phyloP scores from a whole-genome alignment of 306 rosid genomes.

The Corylus avellana region DNA sequence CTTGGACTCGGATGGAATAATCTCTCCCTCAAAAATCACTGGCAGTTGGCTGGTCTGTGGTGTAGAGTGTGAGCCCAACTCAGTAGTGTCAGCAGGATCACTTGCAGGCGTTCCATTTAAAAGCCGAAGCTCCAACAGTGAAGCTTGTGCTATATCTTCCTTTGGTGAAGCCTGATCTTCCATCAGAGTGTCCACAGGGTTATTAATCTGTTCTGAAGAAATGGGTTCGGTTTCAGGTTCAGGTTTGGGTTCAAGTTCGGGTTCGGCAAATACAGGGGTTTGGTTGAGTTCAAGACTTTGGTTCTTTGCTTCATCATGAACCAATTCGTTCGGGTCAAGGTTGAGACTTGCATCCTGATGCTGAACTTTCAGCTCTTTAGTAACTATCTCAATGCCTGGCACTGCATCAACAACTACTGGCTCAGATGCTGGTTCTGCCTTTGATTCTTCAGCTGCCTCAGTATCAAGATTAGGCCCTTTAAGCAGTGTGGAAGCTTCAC shows the following conservation, averaged over 20 bases:
- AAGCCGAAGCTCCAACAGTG: slow-evolving; percentile 9
- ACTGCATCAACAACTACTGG: slow-evolving; percentile 20
- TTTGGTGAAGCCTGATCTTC: slow-evolving; percentile 32
- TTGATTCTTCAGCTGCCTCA: slow-evolving; percentile 24
- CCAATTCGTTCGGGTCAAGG: slow-evolving; percentile 32
- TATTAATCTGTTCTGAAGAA: slow-evolving; percentile 22
- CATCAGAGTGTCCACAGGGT: slow-evolving; percentile 23
- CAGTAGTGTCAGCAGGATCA: neutral
- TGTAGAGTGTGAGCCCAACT: slow-evolving; percentile 2
- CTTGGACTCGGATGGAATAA: slow-evolving; percentile 19
- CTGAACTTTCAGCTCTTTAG: slow-evolving; percentile 28
- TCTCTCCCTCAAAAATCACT: slow-evolving; percentile 12
- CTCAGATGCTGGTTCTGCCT: slow-evolving; percentile 33
- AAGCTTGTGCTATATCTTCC: slow-evolving; percentile 22
- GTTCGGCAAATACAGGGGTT: no score
- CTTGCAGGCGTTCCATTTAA: slow-evolving; percentile 12
- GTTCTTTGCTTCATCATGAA: slow-evolving; percentile 4
- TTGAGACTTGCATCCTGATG: slow-evolving; percentile 22
- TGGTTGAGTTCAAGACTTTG: no score
- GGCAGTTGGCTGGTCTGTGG: neutral
- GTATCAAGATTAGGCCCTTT: slow-evolving; percentile 35
- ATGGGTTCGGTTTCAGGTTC: slow-evolving; percentile 31
- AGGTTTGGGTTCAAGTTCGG: slow-evolving; percentile 35
- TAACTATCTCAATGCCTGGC: slow-evolving; percentile 25
- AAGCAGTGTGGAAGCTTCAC: slow-evolving; percentile 26